Conservation (phyloP, 257 asterid genomes). For the Scutellaria minor region DNA sequence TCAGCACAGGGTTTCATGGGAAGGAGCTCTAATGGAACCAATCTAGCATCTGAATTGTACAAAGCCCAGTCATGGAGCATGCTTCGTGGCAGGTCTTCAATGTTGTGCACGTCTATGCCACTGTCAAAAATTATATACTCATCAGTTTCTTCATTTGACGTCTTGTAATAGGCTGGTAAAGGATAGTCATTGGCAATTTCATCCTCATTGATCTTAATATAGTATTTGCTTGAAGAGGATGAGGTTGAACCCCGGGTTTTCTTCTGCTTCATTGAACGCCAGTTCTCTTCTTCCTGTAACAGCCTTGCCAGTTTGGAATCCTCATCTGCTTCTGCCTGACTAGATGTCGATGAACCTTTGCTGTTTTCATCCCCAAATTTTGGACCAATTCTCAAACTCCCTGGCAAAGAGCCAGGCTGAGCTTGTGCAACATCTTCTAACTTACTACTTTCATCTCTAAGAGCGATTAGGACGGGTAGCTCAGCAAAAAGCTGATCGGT, state of each 20-base stretch:
- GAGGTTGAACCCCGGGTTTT: conserved; percentile 56
- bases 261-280: conserved; percentile 83
- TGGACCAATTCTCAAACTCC: conserved; percentile 65
- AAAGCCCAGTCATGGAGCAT: conserved; percentile 94
- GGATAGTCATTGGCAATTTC: conserved; percentile 98
- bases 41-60: conserved; percentile 89
- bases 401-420: conserved; percentile 45
- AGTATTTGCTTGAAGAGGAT: conserved; percentile 64
- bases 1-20: conserved; percentile 94
- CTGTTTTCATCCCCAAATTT: conserved; percentile 40
- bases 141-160: conserved; percentile 72
- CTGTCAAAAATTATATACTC: conserved; percentile 84
- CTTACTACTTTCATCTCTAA: conserved; percentile 66
- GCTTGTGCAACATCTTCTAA: conserved; percentile 40
- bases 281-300: conserved; percentile 78
- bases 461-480: conserved; percentile 66
- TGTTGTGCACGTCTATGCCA: conserved; percentile 36
- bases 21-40: conserved; percentile 88
- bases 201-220: conserved; percentile 92
- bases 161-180: conserved; percentile 86
- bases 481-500: conserved; percentile 61
- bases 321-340: conserved; percentile 62
- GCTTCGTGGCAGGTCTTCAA: conserved; percentile 76
- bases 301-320: conserved; percentile 78
- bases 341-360: conserved; percentile 3